Conservation (phyloP, 2,329 filamentous ascomycete genomes). For the Trichoderma sp. region DNA sequence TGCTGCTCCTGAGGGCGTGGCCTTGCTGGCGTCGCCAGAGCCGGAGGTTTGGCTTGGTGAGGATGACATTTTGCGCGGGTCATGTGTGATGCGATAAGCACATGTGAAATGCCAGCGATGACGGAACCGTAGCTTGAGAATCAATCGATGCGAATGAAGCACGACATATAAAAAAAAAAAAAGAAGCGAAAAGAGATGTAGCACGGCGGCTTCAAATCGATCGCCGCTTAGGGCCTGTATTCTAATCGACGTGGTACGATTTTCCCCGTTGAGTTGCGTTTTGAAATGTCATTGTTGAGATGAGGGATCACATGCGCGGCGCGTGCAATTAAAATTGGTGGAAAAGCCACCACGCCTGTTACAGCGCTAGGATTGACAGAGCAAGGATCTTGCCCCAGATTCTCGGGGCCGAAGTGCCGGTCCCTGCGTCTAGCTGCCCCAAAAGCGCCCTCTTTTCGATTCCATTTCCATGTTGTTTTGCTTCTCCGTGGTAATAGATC, state of each 20-base stretch:
- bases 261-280: neutral
- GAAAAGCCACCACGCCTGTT: slow-evolving; percentile 7
- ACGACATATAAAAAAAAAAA: no score
- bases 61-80: slow-evolving; percentile 28
- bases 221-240: neutral
- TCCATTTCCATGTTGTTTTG: neutral
- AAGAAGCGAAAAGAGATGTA: neutral
- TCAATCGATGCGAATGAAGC: neutral
- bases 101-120: neutral
- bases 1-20: neutral
- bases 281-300: slow-evolving; percentile 1
- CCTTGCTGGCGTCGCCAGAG: slow-evolving; percentile 25
- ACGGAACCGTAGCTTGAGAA: neutral
- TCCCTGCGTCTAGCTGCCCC: slow-evolving; percentile 16
- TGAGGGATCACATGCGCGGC: slow-evolving; percentile 15
- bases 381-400: slow-evolving; percentile 36
- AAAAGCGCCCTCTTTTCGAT: neutral
- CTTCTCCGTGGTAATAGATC: neutral
- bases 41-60: slow-evolving; percentile 31
- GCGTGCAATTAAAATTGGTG: neutral
- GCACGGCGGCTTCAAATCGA: neutral
- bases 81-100: neutral
- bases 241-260: neutral
- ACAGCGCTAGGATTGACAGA: neutral
- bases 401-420: slow-evolving; percentile 24